Conservation (phyloP, 1,284 basidiomycete genomes). For the Hemileccinum hortonii region DNA sequence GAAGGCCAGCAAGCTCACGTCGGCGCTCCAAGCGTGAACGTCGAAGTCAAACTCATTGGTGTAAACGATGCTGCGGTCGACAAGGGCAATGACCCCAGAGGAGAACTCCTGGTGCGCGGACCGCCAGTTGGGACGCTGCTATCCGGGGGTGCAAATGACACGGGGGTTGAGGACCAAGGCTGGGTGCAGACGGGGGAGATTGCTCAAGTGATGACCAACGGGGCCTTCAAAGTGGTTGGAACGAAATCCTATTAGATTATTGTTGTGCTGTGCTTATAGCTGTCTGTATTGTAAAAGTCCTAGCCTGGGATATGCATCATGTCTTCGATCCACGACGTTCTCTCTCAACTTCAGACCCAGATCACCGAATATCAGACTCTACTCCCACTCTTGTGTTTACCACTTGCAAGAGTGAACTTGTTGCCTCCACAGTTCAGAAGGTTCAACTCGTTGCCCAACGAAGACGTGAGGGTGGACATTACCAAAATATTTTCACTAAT, state of each 20-base stretch:
- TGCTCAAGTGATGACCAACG: constrained; percentile 58
- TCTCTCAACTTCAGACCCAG: constrained; percentile 52
- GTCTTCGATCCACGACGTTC: constrained; percentile 35
- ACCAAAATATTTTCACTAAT: constrained; percentile 54
- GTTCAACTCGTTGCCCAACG: constrained; percentile 31
- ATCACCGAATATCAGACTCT: constrained; percentile 52
- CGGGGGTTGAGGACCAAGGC: constrained; percentile 35
- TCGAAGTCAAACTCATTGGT: constrained; percentile 67
- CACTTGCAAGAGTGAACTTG: constrained; percentile 55
- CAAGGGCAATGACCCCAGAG: constrained; percentile 55
- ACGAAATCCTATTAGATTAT: constrained; percentile 9
- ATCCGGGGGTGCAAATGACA: constrained; percentile 36
- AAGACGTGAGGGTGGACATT: constrained; percentile 23
- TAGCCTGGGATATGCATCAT: constrained; percentile 5
- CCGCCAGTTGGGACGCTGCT: constrained; percentile 56
- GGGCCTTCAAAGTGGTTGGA: constrained; percentile 50
- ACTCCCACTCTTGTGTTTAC: constrained; percentile 53
- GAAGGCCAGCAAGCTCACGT: constrained; percentile 50
- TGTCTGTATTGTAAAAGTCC: not conserved
- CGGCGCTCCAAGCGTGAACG: constrained; percentile 71
- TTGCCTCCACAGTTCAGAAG: constrained; percentile 53
- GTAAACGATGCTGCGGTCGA: constrained; percentile 65
- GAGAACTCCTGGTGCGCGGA: constrained; percentile 48
- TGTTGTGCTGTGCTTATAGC: not conserved
- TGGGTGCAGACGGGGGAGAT: constrained; percentile 52